Conservation (phyloP, 768 basidiomycete genomes). For the Tulasnella sp. region DNA sequence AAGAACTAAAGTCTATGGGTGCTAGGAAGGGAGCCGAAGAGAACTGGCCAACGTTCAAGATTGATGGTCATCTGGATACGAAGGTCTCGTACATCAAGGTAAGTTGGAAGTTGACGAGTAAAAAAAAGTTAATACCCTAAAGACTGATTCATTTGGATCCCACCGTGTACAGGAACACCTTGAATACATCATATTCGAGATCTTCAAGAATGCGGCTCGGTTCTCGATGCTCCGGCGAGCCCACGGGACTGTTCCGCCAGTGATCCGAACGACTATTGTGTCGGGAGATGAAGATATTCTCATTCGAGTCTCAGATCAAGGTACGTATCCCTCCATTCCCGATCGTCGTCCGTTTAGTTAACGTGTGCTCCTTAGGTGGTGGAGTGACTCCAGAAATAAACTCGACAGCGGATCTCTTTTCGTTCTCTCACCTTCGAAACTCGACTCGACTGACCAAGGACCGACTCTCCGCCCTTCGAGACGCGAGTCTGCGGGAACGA, state of each 20-base stretch:
- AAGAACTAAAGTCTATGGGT: conserved; percentile 26
- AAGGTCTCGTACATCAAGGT: conserved; percentile 68
- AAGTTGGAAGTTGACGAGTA: background rate
- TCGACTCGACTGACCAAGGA: conserved; percentile 63
- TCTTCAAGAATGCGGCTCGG: conserved; percentile 77
- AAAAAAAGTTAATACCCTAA: background rate
- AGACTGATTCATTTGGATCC: background rate
- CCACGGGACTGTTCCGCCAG: conserved; percentile 45
- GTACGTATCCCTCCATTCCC: conserved; percentile 40
- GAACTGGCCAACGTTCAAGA: conserved; percentile 54
- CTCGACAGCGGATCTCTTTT: conserved; percentile 74
- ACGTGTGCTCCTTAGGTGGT: conserved; percentile 52
- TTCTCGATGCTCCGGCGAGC: conserved; percentile 45
- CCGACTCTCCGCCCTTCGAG: conserved; percentile 64
- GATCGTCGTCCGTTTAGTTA: background rate
- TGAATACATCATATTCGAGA: conserved; percentile 75
- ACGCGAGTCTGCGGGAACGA: conserved; percentile 54
- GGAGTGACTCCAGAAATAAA: conserved; percentile 53
- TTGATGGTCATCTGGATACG: conserved; percentile 69
- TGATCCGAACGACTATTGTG: conserved; percentile 68
- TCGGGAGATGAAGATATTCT: conserved; percentile 68
- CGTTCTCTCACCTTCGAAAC: conserved; percentile 83
- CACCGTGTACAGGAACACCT: conserved; percentile 23
- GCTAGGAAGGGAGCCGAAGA: conserved; percentile 22
- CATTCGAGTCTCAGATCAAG: conserved; percentile 89